phyloP scores from a whole-genome alignment of 148 eudicot genomes.

The Rhododendron griersonianum region DNA sequence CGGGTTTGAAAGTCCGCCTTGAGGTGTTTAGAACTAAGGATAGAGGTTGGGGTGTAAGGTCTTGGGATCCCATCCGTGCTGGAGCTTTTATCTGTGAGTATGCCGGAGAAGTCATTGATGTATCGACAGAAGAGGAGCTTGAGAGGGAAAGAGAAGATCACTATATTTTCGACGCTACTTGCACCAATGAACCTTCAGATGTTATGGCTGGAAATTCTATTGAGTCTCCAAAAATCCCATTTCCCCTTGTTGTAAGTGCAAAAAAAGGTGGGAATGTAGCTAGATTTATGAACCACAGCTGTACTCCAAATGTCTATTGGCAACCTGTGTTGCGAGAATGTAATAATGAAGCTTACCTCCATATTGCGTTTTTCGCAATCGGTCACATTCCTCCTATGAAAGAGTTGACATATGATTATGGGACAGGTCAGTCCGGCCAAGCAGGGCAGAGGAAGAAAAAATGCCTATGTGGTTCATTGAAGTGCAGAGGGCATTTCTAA shows the following conservation, averaged over 20 bases:
- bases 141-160: conserved; percentile 43
- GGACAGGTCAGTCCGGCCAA: conserved; percentile 41
- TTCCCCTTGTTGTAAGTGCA: conserved; percentile 66
- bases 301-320: conserved; percentile 88
- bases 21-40: conserved; percentile 87
- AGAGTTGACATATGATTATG: conserved; percentile 87
- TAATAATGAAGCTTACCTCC: conserved; percentile 48
- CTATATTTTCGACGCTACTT: conserved; percentile 72
- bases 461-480: conserved; percentile 71
- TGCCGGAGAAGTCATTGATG: conserved; percentile 72
- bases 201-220: conserved; percentile 16
- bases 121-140: conserved; percentile 33
- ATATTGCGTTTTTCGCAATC: conserved; percentile 77
- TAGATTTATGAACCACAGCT: conserved; percentile 95
- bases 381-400: conserved; percentile 85
- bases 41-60: conserved; percentile 83
- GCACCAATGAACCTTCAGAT: conserved; percentile 39
- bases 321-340: conserved; percentile 67
- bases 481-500: conserved; percentile 80
- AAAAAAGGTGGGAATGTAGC: conserved; percentile 77
- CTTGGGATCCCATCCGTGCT: conserved; percentile 77
- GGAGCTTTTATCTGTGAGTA: conserved; percentile 72
- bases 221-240: conserved; percentile 35
- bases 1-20: conserved; percentile 56
- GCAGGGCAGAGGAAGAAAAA: conserved; percentile 51